These are phyloP conservation scores for Cercospora citrullina DNA, from an alignment of 2,329 filamentous ascomycete species.

Conservation along the genomic window DNA sequence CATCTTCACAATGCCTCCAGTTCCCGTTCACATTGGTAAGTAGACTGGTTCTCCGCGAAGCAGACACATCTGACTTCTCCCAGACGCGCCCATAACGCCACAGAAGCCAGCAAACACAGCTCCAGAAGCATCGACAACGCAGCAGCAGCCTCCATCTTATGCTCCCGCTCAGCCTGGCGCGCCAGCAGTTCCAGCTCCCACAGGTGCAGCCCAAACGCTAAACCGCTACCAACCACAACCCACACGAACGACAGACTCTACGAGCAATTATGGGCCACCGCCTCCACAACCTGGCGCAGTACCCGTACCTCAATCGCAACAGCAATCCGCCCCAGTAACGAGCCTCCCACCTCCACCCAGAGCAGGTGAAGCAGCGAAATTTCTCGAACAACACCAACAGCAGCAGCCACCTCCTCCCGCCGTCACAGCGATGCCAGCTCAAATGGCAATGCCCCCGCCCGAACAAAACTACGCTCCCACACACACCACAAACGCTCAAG, in stretches of 20 bases:
- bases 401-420: conserved; percentile 14
- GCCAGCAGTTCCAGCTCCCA: conserved; percentile 36
- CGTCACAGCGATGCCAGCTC: conserved; percentile 40
- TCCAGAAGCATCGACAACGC: conserved; percentile 30
- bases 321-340: conserved; percentile 29
- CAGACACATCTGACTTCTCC: neutral
- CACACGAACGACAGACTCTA: conserved; percentile 26
- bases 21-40: conserved; percentile 45
- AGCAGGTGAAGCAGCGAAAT: conserved; percentile 36
- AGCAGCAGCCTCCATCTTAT: conserved; percentile 29
- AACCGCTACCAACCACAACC: conserved; percentile 32
- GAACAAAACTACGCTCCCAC: conserved; percentile 42
- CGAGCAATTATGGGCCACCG: conserved; percentile 39
- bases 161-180: conserved; percentile 37
- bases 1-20: conserved; percentile 46
- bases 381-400: conserved; percentile 22
- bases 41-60: neutral
- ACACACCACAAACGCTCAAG: conserved; percentile 38
- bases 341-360: conserved; percentile 45
- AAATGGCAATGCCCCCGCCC: conserved; percentile 45
- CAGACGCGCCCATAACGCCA: conserved; percentile 47
- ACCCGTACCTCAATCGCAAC: conserved; percentile 36
- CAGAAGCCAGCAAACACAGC: conserved; percentile 36
- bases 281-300: conserved; percentile 48
- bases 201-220: conserved; percentile 33